Percentiles rank a stretch among this genome's conserved stretches.
Conservation (phyloP, 768 basidiomycete genomes). For the Podaxis sp. region DNA sequence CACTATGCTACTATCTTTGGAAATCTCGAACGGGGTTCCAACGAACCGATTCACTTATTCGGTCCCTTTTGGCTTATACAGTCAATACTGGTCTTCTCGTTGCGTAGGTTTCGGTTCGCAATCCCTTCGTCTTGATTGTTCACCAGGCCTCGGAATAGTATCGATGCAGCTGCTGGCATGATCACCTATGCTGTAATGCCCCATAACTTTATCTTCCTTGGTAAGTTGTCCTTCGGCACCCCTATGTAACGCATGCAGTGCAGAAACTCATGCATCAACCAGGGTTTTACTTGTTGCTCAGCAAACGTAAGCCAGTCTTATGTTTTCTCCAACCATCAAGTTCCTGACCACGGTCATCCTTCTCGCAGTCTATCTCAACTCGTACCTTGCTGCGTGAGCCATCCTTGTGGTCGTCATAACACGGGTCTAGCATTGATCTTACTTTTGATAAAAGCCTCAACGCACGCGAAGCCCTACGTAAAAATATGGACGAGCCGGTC, state of each 20-base stretch:
- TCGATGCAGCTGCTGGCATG: conserved; percentile 43
- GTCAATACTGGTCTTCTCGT: conserved; percentile 50
- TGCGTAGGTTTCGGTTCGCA: conserved; percentile 27
- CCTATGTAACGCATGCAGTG: not conserved
- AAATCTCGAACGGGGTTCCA: conserved; percentile 47
- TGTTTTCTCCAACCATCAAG: not conserved
- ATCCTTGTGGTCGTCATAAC: not conserved
- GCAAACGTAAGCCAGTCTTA: conserved; percentile 37
- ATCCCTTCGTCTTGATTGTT: not conserved
- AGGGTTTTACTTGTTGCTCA: conserved; percentile 48
- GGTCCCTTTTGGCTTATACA: conserved; percentile 43
- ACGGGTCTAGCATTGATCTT: not conserved
- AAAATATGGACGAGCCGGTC: conserved; percentile 26
- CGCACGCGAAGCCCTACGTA: conserved; percentile 37
- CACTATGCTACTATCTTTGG: conserved; percentile 45
- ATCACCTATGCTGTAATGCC: conserved; percentile 49
- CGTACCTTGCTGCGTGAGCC: conserved; percentile 44
- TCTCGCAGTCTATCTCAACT: conserved; percentile 48
- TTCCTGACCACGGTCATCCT: not conserved
- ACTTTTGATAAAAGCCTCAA: conserved; percentile 32
- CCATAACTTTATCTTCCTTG: conserved; percentile 47
- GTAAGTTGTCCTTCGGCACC: conserved; percentile 20
- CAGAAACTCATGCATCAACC: not conserved
- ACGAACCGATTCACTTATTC: conserved; percentile 50
- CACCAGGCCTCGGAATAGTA: conserved; percentile 20